phyloP scores from a whole-genome alignment of 768 basidiomycete species.

The Mrakia frigida region DNA sequence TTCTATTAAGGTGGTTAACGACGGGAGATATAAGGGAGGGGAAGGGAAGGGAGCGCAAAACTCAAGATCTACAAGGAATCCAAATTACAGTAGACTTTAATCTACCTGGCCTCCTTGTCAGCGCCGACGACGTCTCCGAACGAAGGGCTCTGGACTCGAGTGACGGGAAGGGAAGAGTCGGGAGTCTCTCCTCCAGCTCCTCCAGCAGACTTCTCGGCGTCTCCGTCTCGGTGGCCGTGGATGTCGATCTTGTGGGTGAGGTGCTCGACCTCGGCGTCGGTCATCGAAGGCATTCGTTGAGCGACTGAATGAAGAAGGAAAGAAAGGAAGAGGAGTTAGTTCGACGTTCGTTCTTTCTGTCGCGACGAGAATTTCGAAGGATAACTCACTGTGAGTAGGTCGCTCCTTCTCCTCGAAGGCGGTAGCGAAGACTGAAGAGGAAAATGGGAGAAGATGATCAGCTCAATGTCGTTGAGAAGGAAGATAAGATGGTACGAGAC shows the following conservation, averaged over 20 bases:
- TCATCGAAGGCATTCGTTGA: conserved; percentile 42
- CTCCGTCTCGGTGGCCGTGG: conserved; percentile 39
- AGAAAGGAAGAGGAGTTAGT: neutral
- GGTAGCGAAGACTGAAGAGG: conserved; percentile 43
- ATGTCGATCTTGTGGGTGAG: conserved; percentile 44
- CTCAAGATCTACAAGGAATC: too few relatives aligned
- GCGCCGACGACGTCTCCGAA: conserved; percentile 17
- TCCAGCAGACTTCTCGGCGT: conserved; percentile 33
- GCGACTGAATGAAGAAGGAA: conserved; percentile 18
- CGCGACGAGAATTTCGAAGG: too few relatives aligned
- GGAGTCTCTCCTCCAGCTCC: neutral
- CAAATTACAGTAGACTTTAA: too few relatives aligned
- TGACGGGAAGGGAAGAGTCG: neutral
- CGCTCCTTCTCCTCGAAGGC: conserved; percentile 44
- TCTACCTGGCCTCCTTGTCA: conserved; percentile 1
- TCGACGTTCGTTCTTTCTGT: neutral
- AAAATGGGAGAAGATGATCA: too few relatives aligned
- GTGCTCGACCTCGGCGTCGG: conserved; percentile 43
- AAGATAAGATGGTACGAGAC: too few relatives aligned
- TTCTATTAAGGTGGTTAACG: too few relatives aligned
- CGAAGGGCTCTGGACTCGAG: conserved; percentile 2
- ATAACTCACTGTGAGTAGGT: conserved; percentile 38
- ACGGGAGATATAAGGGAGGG: too few relatives aligned
- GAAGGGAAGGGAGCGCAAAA: too few relatives aligned
- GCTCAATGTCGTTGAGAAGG: too few relatives aligned